These are phyloP conservation scores for Diaporthe citrichinensis DNA, from an alignment of 2,329 filamentous ascomycete species.

Conservation along the genomic window DNA sequence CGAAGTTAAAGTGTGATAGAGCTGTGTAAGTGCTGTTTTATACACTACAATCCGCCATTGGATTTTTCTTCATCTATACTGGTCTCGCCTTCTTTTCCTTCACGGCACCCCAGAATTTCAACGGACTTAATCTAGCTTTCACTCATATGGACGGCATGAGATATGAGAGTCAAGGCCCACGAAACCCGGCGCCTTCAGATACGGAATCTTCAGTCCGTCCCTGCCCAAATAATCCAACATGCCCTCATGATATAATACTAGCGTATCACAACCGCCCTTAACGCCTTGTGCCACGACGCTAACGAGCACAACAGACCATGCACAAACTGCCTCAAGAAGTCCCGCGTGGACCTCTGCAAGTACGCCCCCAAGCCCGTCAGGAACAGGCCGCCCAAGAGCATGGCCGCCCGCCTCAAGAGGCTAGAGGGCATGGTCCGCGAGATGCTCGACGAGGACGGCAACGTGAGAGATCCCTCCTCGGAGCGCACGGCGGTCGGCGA, in stretches of 20 bases:
- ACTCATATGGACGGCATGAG: not conserved
- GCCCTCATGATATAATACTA: no score
- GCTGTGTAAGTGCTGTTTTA: slow-evolving; percentile 44
- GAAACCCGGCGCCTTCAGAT: not conserved
- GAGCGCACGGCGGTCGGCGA: not conserved
- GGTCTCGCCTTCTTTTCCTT: not conserved
- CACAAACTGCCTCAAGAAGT: slow-evolving; percentile 66
- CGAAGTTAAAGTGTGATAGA: slow-evolving; percentile 72
- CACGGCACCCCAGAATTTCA: not conserved
- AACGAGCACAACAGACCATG: slow-evolving; percentile 55
- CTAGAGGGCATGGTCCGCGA: slow-evolving; percentile 71
- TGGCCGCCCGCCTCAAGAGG: slow-evolving; percentile 67
- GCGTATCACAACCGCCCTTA: not conserved
- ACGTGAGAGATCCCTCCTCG: slow-evolving; percentile 10
- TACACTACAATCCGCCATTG: no score
- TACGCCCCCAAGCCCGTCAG: slow-evolving; percentile 64
- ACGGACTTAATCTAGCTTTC: not conserved
- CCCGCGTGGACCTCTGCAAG: slow-evolving; percentile 59
- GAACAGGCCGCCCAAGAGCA: slow-evolving; percentile 59
- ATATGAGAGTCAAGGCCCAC: not conserved
- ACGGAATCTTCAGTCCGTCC: not conserved
- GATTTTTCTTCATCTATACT: not conserved
- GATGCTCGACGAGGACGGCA: slow-evolving; percentile 62
- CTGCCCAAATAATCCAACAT: not conserved
- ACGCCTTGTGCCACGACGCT: not conserved